Evolutionary conservation across 495 filamentous ascomycete species (phyloP), one percentile per base, ranked within the genome.

Genomic region (Penicillium paradoxum): DNA sequence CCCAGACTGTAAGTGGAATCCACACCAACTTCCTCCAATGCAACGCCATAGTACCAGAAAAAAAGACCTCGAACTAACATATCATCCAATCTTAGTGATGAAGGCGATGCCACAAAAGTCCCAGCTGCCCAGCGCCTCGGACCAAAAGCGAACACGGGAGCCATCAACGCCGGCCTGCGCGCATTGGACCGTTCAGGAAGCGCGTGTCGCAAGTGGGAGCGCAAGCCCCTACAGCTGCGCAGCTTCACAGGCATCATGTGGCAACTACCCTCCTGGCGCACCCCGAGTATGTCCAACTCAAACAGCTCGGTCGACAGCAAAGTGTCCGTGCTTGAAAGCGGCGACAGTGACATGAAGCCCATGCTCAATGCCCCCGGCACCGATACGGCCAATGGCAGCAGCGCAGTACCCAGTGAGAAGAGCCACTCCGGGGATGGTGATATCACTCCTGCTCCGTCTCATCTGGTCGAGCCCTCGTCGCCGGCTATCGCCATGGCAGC

Each of bases 141-240:
- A 10, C 93, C 93, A 45, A 98, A 97, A 73, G 92, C 93, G 38
- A 98, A 97, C 70, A 89, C 93, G 61, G 93, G 93, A 51, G 92
- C 92, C 50, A 98, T 98, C 76, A 98, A 98, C 64, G 93, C 95
- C 44, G 88, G 89, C 48, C 84, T 98, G 29, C 88, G 93, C 44
- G 95, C 93, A 4, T 83, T 98, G 38, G 93, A 98, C 68, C 85
- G 92, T 34, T 86, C 84, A 1, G 89, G 91, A 41, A 85, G 91
- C 53, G 89, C 92, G 2, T 97, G 92, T 64, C 87, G 95, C 51
- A 91, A 85, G 63, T 98, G 93, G 93, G 74, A 83, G 58, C 88
- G 84, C 66, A 88, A 88, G 45, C 82, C 83, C 21, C 83, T 97
- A 57, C 82, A 80, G 44, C 69, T 98, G 50, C 93, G 95, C 77